Percentiles rank a stretch among this genome's conserved stretches.
phyloP scores from a whole-genome alignment of 2,329 filamentous ascomycete species.

The Exophiala aquamarina region DNA sequence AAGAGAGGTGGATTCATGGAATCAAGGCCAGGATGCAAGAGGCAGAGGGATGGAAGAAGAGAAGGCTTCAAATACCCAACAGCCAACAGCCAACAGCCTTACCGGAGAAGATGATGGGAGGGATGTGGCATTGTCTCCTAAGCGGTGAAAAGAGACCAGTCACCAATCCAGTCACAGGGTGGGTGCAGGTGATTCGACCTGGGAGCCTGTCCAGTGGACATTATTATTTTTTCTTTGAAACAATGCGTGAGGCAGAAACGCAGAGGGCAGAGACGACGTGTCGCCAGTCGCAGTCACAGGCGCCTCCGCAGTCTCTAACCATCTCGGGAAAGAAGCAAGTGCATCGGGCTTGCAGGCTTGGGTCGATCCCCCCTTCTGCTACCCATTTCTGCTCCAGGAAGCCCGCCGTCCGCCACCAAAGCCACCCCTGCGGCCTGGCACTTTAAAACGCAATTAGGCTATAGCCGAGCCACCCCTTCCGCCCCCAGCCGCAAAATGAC shows the following conservation, averaged over 20 bases:
- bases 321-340: too few species aligned
- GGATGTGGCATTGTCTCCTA: constrained; percentile 1
- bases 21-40: neutral
- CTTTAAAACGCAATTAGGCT: too few species aligned
- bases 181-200: constrained; percentile 14
- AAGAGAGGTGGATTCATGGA: constrained; percentile 1
- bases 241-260: constrained; percentile 2
- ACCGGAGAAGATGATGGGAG: constrained; percentile 8
- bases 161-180: constrained; percentile 10
- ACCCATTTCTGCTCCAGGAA: too few species aligned
- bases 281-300: too few species aligned
- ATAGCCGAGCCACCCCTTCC: too few species aligned
- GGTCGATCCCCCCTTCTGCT: too few species aligned
- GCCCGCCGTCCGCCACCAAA: too few species aligned
- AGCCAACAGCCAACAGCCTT: constrained; percentile 2
- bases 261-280: too few species aligned
- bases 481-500: too few species aligned
- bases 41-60: neutral
- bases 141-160: constrained; percentile 4
- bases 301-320: too few species aligned
- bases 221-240: constrained; percentile 11
- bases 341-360: too few species aligned
- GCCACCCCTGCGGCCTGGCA: too few species aligned
- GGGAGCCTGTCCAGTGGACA: constrained; percentile 3
- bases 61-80: neutral